phyloP scores from a whole-genome alignment of 2,329 filamentous ascomycete species.

The Alternaria panax region DNA sequence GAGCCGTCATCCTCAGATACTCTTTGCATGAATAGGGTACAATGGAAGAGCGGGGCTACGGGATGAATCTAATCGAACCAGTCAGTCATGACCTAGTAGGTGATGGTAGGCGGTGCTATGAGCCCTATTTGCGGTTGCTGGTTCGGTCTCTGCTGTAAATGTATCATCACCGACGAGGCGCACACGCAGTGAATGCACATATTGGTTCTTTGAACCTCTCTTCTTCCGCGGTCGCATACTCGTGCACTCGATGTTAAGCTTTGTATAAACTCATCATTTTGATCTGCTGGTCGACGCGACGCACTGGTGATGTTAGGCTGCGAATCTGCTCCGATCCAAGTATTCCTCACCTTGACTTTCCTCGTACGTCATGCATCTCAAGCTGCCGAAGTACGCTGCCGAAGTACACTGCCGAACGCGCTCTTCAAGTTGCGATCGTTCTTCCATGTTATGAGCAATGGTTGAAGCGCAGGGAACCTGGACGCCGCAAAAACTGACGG shows the following conservation, averaged over 20 bases:
- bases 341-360: constrained; percentile 27
- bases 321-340: not conserved
- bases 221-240: constrained; percentile 24
- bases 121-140: constrained; percentile 1
- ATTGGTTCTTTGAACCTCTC: constrained; percentile 30
- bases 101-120: constrained; percentile 16
- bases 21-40: constrained; percentile 13
- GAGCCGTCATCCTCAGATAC: constrained; percentile 3
- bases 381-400: constrained; percentile 22
- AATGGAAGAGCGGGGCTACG: constrained; percentile 26
- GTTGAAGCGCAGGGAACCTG: not conserved
- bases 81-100: constrained; percentile 22
- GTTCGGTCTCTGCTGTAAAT: not conserved
- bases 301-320: constrained; percentile 15
- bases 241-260: constrained; percentile 25
- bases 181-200: constrained; percentile 15
- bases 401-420: constrained; percentile 16
- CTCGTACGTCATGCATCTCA: constrained; percentile 31
- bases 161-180: constrained; percentile 4
- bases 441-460: constrained; percentile 1
- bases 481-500: constrained; percentile 11
- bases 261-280: constrained; percentile 20
- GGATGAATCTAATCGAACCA: constrained; percentile 35
- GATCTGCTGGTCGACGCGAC: not conserved
- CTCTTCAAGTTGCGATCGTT: constrained; percentile 7